Base-by-base conservation (phyloP, 495 filamentous ascomycete genomes). In the Cercophora scortea region DNA sequence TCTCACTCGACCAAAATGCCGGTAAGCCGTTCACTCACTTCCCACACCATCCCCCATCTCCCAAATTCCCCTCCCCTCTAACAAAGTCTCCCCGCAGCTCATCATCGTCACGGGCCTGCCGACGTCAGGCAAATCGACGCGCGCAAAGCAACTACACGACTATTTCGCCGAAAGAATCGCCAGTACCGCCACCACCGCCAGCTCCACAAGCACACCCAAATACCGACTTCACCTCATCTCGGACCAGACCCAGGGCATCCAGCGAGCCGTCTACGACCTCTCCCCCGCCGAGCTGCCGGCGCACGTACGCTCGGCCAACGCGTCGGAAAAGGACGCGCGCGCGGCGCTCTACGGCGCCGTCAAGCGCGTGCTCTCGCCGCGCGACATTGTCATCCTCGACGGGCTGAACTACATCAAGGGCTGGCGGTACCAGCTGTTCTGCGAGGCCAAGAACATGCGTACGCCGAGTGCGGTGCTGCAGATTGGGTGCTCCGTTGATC, bases 381-480 rank as follows among this genome's bases (percentile, higher is more conserved):
- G 90, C 58, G 88, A 87, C 58, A 84, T 98, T 53, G 90, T 97
- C 52, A 82, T 98, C 43, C 79, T 90, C 7, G 90, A 96, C 68
- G 87, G 86, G 7, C 79, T 91, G 63, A 96, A 97, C 63, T 97
- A 97, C 70, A 98, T 98, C 71, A 98, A 98, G 69, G 93, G 93
- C 18, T 96, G 87, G 76, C 78, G 93, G 41, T 98, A 98, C 67
- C 93, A 98, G 73, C 77, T 98, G 2, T 91, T 84, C 73, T 96
- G 93, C 66, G 93, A 96, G 70, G 83, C 90, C 4, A 97, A 96
- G 66, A 89, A 92, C 19, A 69, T 88, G 32, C 71, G 84, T 53
- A 96, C 91, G 8, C 81, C 87, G 7, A 88, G 79, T 65, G 94
- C 88, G 59, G 86, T 96, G 53, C 78, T 96, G 48, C 92, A 95